phyloP scores from a whole-genome alignment of 345 rosid genomes.

The Diplotaxis tenuifolia region DNA sequence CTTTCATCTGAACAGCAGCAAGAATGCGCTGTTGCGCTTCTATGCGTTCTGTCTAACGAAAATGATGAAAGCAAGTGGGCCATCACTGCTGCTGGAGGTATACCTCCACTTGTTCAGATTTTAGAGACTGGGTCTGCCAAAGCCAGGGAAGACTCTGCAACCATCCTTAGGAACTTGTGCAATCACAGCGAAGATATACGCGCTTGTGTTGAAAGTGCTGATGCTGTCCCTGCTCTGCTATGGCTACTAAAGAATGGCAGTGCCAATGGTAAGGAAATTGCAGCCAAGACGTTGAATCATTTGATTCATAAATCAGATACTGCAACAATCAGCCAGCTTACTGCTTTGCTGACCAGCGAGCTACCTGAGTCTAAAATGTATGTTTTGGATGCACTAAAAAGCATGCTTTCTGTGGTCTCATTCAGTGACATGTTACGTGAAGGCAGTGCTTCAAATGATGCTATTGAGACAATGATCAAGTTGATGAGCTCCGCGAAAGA shows the following conservation, averaged over 20 bases:
- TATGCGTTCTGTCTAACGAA: conserved; percentile 87
- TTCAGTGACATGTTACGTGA: conserved; percentile 76
- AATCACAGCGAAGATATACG: conserved; percentile 99
- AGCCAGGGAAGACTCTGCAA: conserved; percentile 98
- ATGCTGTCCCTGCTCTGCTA: conserved; percentile 97
- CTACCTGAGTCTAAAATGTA: conserved; percentile 91
- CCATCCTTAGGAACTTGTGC: conserved; percentile 93
- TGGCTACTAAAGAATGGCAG: conserved; percentile 99
- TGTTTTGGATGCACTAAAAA: conserved; percentile 90
- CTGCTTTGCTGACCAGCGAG: conserved; percentile 91
- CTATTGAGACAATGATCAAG: conserved; percentile 92
- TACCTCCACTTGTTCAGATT: conserved; percentile 99
- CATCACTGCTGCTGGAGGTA: conserved; percentile 99
- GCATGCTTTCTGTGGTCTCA: conserved; percentile 89
- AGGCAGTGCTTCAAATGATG: conserved; percentile 99
- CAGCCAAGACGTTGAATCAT: conserved; percentile 96
- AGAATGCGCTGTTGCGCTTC: conserved; percentile 98
- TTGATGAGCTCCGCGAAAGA: conserved; percentile 76
- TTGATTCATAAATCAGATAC: conserved; percentile 96
- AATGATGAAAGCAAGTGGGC: conserved; percentile 99
- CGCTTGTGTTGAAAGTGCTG: conserved; percentile 99
- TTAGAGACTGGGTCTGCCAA: conserved; percentile 95
- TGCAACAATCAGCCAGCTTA: conserved; percentile 93
- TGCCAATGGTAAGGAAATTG: conserved; percentile 93
- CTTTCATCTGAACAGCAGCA: conserved; percentile 99